phyloP scores from a whole-genome alignment of 83 land plant genomes.

The Picea abies region DNA sequence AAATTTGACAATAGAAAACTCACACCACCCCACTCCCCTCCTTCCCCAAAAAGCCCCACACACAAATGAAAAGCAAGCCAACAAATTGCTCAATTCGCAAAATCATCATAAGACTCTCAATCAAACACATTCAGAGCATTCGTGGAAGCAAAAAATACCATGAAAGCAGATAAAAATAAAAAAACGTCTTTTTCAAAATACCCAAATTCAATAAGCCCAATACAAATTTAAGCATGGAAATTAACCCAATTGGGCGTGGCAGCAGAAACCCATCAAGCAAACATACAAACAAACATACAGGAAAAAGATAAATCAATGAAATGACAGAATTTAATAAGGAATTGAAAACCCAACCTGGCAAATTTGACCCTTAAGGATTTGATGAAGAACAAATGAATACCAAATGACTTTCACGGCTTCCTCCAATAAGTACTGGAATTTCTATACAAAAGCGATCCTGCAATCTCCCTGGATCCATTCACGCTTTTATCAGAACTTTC shows the following conservation, averaged over 20 bases:
- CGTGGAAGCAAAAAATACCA: no score
- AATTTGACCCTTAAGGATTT: neutral
- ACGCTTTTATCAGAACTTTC: no score
- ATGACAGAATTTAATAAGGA: neutral
- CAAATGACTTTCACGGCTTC: neutral
- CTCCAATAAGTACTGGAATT: neutral
- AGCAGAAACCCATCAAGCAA: neutral
- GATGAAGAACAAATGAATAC: neutral
- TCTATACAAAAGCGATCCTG: neutral
- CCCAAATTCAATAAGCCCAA: neutral
- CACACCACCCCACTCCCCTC: no score
- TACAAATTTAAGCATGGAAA: neutral
- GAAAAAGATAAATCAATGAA: neutral
- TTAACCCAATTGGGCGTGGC: neutral
- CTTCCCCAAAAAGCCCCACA: no score
- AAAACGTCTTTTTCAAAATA: no score
- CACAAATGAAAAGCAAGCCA: no score
- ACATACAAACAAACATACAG: neutral
- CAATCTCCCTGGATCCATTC: slow-evolving; percentile 11
- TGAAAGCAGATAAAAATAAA: no score
- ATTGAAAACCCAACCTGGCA: neutral
- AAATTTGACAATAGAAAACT: neutral
- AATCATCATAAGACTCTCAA: no score
- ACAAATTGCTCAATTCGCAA: no score
- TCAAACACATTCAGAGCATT: no score